phyloP scores from a whole-genome alignment of 352 stramenopile species.

The Phytophthora sp. region DNA sequence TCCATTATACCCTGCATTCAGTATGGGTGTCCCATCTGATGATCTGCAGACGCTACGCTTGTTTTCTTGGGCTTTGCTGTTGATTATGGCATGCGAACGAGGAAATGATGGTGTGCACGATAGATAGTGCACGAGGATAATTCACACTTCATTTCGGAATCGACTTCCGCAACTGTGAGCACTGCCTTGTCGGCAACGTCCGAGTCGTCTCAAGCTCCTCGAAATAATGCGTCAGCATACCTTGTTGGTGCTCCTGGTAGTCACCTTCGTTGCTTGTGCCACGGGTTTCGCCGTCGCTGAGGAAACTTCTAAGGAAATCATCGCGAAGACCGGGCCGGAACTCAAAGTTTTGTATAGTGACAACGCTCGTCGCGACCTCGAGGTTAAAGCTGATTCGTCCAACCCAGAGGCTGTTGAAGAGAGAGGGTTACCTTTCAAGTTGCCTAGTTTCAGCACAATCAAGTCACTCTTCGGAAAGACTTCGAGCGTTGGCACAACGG shows the following conservation, averaged over 20 bases:
- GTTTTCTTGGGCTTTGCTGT: neutral
- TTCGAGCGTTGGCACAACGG: neutral
- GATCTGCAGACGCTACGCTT: neutral
- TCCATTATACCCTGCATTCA: neutral
- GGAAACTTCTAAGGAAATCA: neutral
- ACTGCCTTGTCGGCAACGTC: neutral
- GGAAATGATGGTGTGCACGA: neutral
- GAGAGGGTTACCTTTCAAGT: neutral
- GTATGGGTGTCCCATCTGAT: neutral
- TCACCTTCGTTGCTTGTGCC: neutral
- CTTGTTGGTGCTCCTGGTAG: neutral
- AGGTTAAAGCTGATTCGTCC: neutral
- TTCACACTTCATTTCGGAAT: conserved; percentile 1
- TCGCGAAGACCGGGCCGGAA: too few species aligned
- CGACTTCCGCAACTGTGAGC: neutral
- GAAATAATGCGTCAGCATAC: neutral
- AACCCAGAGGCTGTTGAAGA: neutral
- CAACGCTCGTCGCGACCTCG: neutral
- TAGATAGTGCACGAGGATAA: neutral
- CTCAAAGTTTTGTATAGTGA: neutral
- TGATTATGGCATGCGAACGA: neutral
- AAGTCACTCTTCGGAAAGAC: neutral
- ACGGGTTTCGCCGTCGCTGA: neutral
- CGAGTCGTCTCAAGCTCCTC: neutral
- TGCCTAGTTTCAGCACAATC: neutral